Percentiles rank a stretch among this genome's conserved stretches.
Evolutionary conservation across 1,139 yeast species (phyloP).

Genomic region (Debaryomyces singareniensis): DNA sequence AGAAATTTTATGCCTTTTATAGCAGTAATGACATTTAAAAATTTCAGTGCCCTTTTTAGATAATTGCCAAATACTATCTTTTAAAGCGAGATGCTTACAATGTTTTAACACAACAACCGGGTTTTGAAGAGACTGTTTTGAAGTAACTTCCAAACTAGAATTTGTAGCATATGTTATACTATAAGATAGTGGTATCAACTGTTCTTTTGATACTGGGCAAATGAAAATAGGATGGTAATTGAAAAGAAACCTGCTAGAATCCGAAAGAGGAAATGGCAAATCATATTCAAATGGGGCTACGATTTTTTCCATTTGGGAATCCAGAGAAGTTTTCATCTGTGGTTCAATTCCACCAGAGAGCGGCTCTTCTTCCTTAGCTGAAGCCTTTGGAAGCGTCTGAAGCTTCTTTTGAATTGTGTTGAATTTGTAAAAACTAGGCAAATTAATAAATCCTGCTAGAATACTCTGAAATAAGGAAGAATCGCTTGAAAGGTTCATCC

Average conservation of each 20-base stretch:
- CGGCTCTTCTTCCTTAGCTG: background rate
- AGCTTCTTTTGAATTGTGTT: slow-evolving; percentile 37
- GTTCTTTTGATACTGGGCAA: slow-evolving; percentile 88
- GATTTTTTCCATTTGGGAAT: background rate
- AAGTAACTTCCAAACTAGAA: slow-evolving; percentile 2
- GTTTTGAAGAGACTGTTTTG: slow-evolving; percentile 11
- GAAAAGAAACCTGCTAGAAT: slow-evolving; percentile 34
- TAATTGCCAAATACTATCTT: slow-evolving; percentile 42
- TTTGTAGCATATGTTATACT: slow-evolving; percentile 2
- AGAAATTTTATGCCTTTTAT: slow-evolving; percentile 36
- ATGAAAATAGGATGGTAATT: slow-evolving; percentile 80
- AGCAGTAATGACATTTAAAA: slow-evolving; percentile 45
- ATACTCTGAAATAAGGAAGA: slow-evolving; percentile 66
- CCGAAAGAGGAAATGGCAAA: slow-evolving; percentile 40
- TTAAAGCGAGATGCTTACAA: slow-evolving; percentile 40
- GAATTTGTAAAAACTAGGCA: slow-evolving; percentile 69
- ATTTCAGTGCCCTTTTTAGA: slow-evolving; percentile 36
- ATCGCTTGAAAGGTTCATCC: slow-evolving; percentile 58
- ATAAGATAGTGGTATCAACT: slow-evolving; percentile 34
- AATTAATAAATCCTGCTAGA: slow-evolving; percentile 64
- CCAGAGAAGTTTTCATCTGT: background rate
- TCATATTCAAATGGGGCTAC: slow-evolving; percentile 27
- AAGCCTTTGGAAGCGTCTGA: slow-evolving; percentile 13
- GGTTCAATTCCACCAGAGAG: background rate
- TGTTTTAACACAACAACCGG: slow-evolving; percentile 41